Evolutionary conservation across 2,329 filamentous ascomycete species (phyloP).

Genomic region (Alternaria burnsii): DNA sequence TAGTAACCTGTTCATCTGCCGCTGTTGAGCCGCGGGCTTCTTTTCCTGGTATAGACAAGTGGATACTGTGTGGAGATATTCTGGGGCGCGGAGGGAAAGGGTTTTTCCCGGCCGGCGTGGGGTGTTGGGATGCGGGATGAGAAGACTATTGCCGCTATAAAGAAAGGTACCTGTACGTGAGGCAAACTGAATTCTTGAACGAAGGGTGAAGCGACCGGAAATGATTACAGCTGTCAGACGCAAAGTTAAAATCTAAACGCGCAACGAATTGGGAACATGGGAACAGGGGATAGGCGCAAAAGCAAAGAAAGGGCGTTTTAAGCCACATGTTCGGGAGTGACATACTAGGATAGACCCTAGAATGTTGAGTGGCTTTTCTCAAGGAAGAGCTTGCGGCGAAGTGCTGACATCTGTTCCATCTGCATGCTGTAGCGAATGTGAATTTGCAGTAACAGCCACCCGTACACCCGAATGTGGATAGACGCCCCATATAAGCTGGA

Average conservation of each 20-base stretch:
- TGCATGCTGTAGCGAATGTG: slow-evolving; percentile 8
- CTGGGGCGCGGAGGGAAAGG: slow-evolving; percentile 21
- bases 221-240: neutral
- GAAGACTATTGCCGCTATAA: neutral
- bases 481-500: neutral
- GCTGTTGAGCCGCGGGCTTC: slow-evolving; percentile 29
- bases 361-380: slow-evolving; percentile 13
- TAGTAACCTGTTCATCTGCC: slow-evolving; percentile 13
- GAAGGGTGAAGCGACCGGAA: neutral
- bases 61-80: slow-evolving; percentile 28
- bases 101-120: slow-evolving; percentile 12
- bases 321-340: slow-evolving; percentile 2
- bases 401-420: neutral
- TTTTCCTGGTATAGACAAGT: slow-evolving; percentile 25
- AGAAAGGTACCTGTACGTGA: neutral
- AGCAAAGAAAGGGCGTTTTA: slow-evolving; percentile 2
- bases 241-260: neutral
- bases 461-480: slow-evolving; percentile 4
- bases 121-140: slow-evolving; percentile 8
- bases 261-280: neutral
- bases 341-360: slow-evolving; percentile 4
- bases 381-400: slow-evolving; percentile 13
- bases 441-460: slow-evolving; percentile 11
- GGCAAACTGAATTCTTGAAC: neutral
- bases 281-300: neutral